Evolutionary conservation across 2,329 filamentous ascomycete species (phyloP), one percentile per base, ranked within the genome.

Genomic region (Ciborinia camelliae): DNA sequence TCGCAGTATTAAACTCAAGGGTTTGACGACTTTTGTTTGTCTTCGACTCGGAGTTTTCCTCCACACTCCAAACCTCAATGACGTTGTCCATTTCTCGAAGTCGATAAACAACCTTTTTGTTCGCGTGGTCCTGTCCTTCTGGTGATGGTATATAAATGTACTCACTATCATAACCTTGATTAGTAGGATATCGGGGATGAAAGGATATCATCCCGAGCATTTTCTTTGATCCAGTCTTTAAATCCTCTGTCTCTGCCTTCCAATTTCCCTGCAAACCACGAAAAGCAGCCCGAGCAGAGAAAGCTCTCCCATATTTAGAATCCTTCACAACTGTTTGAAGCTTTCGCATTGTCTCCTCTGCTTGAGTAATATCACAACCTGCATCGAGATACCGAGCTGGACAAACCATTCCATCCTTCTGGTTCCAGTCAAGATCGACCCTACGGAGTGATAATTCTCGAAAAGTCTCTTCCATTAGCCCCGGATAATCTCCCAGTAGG

Each of bases 401-500:
- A n/a, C 41, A 41, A 1, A 54, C 39, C 52, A 63, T 63, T 14
- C 51, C 62, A 10, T 55, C 41, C 41, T 23, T 55, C 30, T 12
- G 15, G 8, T 43, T 9, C 61, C 61, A 63, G 12, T 43, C 37
- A 2, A 57, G 8, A 30, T 63, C 50, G 7, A 63, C 26, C 18
- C 39, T 63, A 39, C 50, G 28, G 4, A 63, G 61, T 15, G 41
- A 18, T 8, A 55, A 20, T 30, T 62, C 37, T 15, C 50, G n/a
- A 23, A 26, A 35, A 6, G 10, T 26, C 32, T 47, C 48, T 7
- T 62, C 60, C 50, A 54, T 62, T 20, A 62, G 28, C 1, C 50
- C 60, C 5, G 60, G 37, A 3, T 62, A 62, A 10, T 62, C 50
- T 4, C 60, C 50, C 14, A 62, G 47, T 48, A 62, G 32, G 20